Conservation (phyloP, 108 stramenopile species). For the Cylindrotheca closterium region DNA sequence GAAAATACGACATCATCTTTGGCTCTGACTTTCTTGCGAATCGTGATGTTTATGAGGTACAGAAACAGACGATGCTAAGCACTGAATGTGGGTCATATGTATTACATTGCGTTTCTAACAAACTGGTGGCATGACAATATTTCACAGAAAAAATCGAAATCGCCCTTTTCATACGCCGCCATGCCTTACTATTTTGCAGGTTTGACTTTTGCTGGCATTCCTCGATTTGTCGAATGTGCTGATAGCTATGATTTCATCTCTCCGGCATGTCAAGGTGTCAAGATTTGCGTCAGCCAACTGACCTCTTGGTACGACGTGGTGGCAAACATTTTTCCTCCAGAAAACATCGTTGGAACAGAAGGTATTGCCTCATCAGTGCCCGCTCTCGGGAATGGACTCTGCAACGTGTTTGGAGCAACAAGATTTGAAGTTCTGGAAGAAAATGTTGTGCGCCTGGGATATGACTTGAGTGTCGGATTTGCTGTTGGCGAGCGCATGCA, state of each 20-base stretch:
- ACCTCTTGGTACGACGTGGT: conserved; percentile 18
- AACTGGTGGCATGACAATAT: background rate
- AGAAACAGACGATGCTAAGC: background rate
- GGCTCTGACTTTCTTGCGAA: background rate
- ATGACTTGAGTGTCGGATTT: conserved; percentile 20
- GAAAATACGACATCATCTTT: background rate
- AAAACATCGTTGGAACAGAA: conserved; percentile 6
- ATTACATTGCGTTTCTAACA: background rate
- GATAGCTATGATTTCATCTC: conserved; percentile 21
- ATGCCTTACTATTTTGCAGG: background rate
- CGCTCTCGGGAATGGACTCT: conserved; percentile 10
- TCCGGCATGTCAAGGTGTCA: conserved; percentile 21
- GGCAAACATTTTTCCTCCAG: conserved; percentile 25
- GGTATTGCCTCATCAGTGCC: conserved; percentile 1
- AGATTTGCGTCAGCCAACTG: conserved; percentile 31
- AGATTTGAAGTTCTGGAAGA: conserved; percentile 7
- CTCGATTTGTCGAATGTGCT: conserved; percentile 35
- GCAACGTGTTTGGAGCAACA: conserved; percentile 29
- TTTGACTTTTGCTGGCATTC: background rate
- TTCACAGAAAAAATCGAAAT: background rate
- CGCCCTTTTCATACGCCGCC: background rate
- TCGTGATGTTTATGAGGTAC: background rate
- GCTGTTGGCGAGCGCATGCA: conserved; percentile 19
- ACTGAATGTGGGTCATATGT: background rate
- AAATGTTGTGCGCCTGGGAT: too few species aligned